Evolutionary conservation across 139 green algal genomes (phyloP).

Genomic region (Trebouxia sp.): DNA sequence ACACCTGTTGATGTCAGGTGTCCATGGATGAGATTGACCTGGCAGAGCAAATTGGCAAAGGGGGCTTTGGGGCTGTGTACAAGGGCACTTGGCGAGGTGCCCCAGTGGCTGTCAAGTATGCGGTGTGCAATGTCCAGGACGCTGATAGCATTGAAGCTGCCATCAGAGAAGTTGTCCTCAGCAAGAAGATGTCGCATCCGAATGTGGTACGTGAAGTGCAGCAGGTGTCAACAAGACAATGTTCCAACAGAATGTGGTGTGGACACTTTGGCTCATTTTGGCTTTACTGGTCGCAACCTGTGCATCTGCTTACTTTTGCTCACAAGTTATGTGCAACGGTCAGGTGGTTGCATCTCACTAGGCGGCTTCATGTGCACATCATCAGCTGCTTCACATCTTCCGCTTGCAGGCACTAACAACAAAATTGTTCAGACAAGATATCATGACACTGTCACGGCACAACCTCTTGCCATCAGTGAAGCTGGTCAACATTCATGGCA

Average conservation of each 20-base stretch:
- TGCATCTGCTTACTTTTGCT: background rate
- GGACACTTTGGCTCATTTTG: background rate
- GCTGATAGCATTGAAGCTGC: constrained; percentile 35
- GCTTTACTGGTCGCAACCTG: background rate
- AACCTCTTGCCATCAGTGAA: too few species aligned
- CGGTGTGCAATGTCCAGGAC: constrained; percentile 37
- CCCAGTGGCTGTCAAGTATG: constrained; percentile 56
- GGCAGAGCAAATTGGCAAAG: constrained; percentile 46
- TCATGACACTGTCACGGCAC: too few species aligned
- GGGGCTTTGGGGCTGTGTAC: constrained; percentile 42
- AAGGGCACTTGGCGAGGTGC: constrained; percentile 47
- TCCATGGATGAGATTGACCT: constrained; percentile 57
- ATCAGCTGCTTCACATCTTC: too few species aligned
- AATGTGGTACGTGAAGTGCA: constrained; percentile 38
- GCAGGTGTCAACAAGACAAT: background rate
- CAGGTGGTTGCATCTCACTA: too few species aligned
- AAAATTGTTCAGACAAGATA: too few species aligned
- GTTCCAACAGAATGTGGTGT: background rate
- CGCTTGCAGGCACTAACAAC: too few species aligned
- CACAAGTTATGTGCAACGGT: background rate
- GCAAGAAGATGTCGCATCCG: constrained; percentile 51
- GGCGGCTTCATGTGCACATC: too few species aligned
- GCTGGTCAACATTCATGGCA: too few species aligned
- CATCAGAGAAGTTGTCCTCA: constrained; percentile 52
- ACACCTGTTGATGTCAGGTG: constrained; percentile 40